phyloP scores from a whole-genome alignment of 441 rosid species.

The Hura crepitans region DNA sequence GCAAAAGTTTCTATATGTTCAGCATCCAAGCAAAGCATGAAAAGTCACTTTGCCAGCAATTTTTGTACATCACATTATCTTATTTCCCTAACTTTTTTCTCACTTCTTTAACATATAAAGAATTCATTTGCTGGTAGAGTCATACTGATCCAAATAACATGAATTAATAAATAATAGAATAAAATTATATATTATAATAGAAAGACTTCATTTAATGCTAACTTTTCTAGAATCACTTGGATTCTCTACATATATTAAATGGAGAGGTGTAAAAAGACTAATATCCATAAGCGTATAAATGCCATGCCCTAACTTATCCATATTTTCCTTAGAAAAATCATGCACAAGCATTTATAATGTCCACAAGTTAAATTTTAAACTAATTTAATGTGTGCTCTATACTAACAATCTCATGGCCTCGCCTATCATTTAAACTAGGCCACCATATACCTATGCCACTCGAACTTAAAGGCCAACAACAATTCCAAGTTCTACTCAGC shows the following conservation, averaged over 20 bases:
- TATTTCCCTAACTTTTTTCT: background rate
- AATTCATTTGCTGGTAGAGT: background rate
- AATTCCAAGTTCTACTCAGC: conserved; percentile 70
- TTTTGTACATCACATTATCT: background rate
- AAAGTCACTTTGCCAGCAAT: too few relatives aligned
- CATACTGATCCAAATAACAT: background rate
- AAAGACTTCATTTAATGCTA: conserved; percentile 13
- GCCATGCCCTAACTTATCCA: conserved; percentile 84
- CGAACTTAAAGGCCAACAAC: conserved; percentile 97
- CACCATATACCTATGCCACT: conserved; percentile 93
- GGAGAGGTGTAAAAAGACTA: conserved; percentile 72
- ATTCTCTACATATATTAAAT: conserved; percentile 84
- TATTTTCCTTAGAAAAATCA: conserved; percentile 75
- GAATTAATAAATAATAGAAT: background rate
- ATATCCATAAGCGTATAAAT: conserved; percentile 71
- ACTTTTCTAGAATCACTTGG: conserved; percentile 99
- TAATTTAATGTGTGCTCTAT: background rate
- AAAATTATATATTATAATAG: background rate
- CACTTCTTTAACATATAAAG: background rate
- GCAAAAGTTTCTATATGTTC: background rate
- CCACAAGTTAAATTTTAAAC: background rate
- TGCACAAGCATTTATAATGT: conserved; percentile 21
- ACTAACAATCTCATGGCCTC: background rate
- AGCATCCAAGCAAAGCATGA: background rate
- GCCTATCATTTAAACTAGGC: conserved; percentile 81